Conservation (phyloP, 495 filamentous ascomycete genomes). For the Pyrenula massariospora region DNA sequence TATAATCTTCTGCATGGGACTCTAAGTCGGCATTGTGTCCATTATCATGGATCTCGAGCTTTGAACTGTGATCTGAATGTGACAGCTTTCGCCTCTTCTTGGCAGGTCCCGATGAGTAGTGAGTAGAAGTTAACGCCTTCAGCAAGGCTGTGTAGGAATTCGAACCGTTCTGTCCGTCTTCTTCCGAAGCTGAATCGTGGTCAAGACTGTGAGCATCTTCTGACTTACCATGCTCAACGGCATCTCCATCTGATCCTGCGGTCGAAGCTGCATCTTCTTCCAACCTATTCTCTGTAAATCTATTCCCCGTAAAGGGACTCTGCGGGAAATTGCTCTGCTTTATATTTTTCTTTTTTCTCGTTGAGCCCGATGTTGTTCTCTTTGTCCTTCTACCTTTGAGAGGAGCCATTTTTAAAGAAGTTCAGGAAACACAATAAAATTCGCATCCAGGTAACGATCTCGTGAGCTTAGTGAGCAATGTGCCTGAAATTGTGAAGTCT, state of each 20-base stretch:
- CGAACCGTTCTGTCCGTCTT: conserved; percentile 33
- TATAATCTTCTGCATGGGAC: background rate
- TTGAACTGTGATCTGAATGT: conserved; percentile 7
- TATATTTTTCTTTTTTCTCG: too few species aligned
- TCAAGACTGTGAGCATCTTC: conserved; percentile 17
- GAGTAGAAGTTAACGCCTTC: conserved; percentile 39
- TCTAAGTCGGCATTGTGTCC: background rate
- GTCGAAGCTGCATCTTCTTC: conserved; percentile 25
- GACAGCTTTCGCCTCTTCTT: conserved; percentile 60
- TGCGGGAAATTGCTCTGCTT: too few species aligned
- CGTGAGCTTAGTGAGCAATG: too few species aligned
- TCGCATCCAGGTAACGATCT: too few species aligned
- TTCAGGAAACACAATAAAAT: too few species aligned
- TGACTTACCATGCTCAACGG: conserved; percentile 5
- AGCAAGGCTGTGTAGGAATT: conserved; percentile 54
- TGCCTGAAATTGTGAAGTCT: too few species aligned
- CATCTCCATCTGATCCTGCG: conserved; percentile 9
- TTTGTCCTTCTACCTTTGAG: too few species aligned
- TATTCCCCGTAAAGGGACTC: too few species aligned
- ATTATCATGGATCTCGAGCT: background rate
- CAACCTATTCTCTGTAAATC: background rate
- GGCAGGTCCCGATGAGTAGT: conserved; percentile 40
- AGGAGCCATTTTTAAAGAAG: too few species aligned
- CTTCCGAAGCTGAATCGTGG: conserved; percentile 27
- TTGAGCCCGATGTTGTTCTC: too few species aligned